These are phyloP conservation scores for Sphaerosporella brunnea DNA, from an alignment of 495 filamentous ascomycete genomes.

Conservation along the genomic window DNA sequence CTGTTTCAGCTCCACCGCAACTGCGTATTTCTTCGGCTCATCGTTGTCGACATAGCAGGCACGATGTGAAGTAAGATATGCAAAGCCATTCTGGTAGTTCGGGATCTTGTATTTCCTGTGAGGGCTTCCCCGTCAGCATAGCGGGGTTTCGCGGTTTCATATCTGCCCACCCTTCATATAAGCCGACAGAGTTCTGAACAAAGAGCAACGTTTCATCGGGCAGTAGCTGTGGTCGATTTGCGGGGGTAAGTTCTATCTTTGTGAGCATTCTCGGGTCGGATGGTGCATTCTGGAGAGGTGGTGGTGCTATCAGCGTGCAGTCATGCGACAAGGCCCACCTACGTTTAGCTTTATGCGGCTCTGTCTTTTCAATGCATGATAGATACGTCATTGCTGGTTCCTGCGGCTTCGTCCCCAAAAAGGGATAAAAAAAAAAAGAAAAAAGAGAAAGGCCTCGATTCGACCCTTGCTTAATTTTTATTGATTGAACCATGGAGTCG, in stretches of 20 bases:
- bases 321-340: too few relatives aligned
- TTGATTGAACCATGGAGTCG: too few relatives aligned
- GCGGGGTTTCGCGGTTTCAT: too few relatives aligned
- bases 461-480: too few relatives aligned
- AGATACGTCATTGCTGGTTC: too few relatives aligned
- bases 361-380: too few relatives aligned
- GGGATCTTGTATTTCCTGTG: conserved; percentile 82
- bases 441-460: too few relatives aligned
- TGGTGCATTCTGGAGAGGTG: conserved; percentile 5
- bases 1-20: conserved; percentile 74
- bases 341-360: too few relatives aligned
- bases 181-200: conserved; percentile 88
- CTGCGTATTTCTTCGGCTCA: conserved; percentile 69
- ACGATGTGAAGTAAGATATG: conserved; percentile 87
- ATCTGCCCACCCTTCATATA: conserved; percentile 95
- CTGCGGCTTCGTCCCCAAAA: too few relatives aligned
- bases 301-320: too few relatives aligned
- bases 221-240: conserved; percentile 72
- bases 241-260: conserved; percentile 83
- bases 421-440: too few relatives aligned
- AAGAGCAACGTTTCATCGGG: conserved; percentile 84
- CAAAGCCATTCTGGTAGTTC: conserved; percentile 86
- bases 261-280: conserved; percentile 38
- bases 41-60: conserved; percentile 86
- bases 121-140: conserved; percentile 5